Base-by-base conservation (phyloP, 2,329 filamentous ascomycete genomes). In the Pezicula carpinea region DNA sequence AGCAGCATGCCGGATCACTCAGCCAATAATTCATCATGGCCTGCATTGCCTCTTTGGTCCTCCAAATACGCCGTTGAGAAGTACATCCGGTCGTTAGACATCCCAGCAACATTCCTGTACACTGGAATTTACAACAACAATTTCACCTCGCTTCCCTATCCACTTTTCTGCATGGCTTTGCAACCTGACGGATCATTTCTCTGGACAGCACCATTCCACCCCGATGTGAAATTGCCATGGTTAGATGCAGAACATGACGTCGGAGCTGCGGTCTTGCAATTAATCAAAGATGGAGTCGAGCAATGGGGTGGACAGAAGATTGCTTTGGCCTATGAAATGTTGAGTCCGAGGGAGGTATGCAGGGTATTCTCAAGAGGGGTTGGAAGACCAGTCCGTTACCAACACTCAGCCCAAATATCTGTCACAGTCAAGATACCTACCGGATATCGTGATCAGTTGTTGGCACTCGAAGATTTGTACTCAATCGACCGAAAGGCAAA, bases 111-210 rank as follows among this genome's bases (percentile, higher is more conserved):
- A 0, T 97, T 96, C 66, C 85, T 96, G 55, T 96, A 96, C 68
- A 89, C 91, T 8, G 93, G 92, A 50, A 96, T 96, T 59, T 99
- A 97, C 75, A 96, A 97, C 75, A 97, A 97, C 70, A 97, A 99
- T 66, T 99, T 97, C 69, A 97, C 92, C 23, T 93, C 88, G 39
- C 76, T 96, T 26, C 83, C 82, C 1, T 97, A 96, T 63, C 93
- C 93, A 1, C 76, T 97, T 4, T 97, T 97, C 71, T 93, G 91
- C 69, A 95, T 96, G 87, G 89, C 95, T 53, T 72, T 95, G 39
- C 83, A 89, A 66, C 67, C 75, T 1, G 89, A 96, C 59, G 90
- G 89, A 15, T 90, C 87, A 45, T 96, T 96, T 64, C 73, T 85
- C 49, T 97, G 93, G 93, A 83, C 89, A 62, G 92, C 92, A 2